Evolutionary conservation across 768 basidiomycete species (phyloP), one percentile per base, ranked within the genome.

Genomic region (Mycena indigotica): DNA sequence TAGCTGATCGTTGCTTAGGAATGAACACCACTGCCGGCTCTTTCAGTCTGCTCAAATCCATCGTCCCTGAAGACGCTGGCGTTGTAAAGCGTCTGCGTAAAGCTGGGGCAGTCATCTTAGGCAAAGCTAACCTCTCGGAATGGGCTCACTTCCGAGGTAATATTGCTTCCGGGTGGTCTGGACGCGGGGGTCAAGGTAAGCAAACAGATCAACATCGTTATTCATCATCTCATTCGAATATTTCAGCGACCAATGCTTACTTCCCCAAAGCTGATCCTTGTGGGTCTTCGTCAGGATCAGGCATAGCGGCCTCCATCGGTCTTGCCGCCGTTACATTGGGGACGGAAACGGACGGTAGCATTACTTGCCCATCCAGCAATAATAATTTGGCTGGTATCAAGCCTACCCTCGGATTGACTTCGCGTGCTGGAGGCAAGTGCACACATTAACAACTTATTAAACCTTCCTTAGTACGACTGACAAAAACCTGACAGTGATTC

Each of bases 301-400:
- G 76, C 3, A 73, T 84, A 21, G 74, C 79, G 16, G 71, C 79
- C 0, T 81, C 81, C 2, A 83, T 82, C 44, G 82, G 83, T 19
- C 71, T 84, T n/a, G 69, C 74, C 8, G 68, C 80, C 6, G 79
- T 80, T 3, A 69, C 77, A 1, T 69, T 83, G 2, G 80, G 78
- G 8, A 75, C 82, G 4, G 82, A 84, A 55, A 83, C 82, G 0
- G 79, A 80, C 58, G 81, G 84, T 3, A 82, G 82, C 52, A 83
- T 84, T 28, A 79, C 74, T 2, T 83, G 77, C 55, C 85, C 83
- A 28, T 67, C 77, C 0, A 74, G 73, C 62, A 64, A 74, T 25
- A 84, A 84, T 52, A 84, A 85, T 61, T 39, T 85, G 3, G 84
- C 75, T 6, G 84, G 84, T 0, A 82, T 86, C 49, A 84, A 84